Base-by-base conservation (phyloP, 2,329 filamentous ascomycete species). In the Magnaporthiopsis incrustans region DNA sequence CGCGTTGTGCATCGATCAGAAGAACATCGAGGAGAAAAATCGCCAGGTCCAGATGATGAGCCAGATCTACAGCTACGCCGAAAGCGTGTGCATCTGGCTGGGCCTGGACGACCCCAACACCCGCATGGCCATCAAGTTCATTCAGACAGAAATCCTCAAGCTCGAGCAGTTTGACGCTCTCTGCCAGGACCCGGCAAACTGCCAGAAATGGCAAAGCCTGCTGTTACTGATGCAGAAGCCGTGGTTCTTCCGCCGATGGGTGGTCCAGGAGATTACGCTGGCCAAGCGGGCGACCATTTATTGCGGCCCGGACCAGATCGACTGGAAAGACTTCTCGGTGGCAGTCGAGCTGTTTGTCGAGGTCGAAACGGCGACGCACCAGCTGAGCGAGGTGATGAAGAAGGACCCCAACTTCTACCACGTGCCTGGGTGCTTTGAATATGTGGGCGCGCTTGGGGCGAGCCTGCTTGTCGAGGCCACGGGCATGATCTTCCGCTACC, bases 341-440 rank as follows among this genome's bases (percentile, higher is more conserved):
- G 76, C 76, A 1, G 73, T 78, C 8, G 71, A 73, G 57, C 69
- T 78, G 1, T 76, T 78, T 32, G 73, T 76, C 5, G 73, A 77
- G 38, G 73, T 75, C 3, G 75, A 78, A 62, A 73, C 72, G 0
- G 72, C 71, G 0, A 76, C 74, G 1, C 74, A 75, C 56, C 67
- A 70, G 1, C 64, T 78, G 3, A 77, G 75, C 0, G 73, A 76
- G 56, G 67, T 76, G 6, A 75, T 77, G 69, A 69, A 71, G 59
- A 72, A 69, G 32, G 70, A 72, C 35, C 62, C 64, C n/a, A 62
- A 67, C 6, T 71, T 72, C 61, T 53, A 62, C 6, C 67, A 69
- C n/a, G 69, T 74, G 0, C 73, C 73, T 0, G 65, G 67, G 1
- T 75, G 67, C 64, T 76, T 77, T 50, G 75, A 74, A 27, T 66